Evolutionary conservation across 495 filamentous ascomycete species (phyloP).

Genomic region (Neurospora sp.): DNA sequence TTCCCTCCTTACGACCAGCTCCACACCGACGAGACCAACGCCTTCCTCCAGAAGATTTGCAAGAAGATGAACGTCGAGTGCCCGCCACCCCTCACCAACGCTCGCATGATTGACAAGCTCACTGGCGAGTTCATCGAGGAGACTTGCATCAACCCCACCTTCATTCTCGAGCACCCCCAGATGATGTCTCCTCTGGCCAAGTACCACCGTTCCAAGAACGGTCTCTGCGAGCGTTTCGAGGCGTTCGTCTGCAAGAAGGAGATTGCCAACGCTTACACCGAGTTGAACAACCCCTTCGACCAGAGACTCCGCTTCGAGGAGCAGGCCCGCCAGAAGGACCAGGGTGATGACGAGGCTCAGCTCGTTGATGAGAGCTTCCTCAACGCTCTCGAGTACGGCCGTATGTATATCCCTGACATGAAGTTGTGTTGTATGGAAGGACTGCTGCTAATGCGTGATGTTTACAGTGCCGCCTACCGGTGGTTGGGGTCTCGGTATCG

Average conservation of each 20-base stretch:
- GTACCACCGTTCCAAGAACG: constrained; percentile 70
- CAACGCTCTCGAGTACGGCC: constrained; percentile 56
- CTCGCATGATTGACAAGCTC: constrained; percentile 96
- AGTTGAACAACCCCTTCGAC: constrained; percentile 95
- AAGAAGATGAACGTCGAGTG: constrained; percentile 89
- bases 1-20: constrained; percentile 86
- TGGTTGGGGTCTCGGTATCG: constrained; percentile 96
- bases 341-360: constrained; percentile 96
- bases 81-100: constrained; percentile 80
- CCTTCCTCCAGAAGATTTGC: constrained; percentile 73
- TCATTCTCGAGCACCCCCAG: constrained; percentile 81
- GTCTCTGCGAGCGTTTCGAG: constrained; percentile 94
- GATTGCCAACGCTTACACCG: constrained; percentile 92
- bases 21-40: constrained; percentile 77
- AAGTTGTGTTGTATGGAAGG: neutral
- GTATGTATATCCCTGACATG: constrained; percentile 1
- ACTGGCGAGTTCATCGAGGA: constrained; percentile 94
- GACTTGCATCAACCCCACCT: constrained; percentile 89
- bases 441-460: neutral
- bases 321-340: constrained; percentile 89
- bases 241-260: constrained; percentile 97
- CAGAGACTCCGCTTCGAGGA: constrained; percentile 92
- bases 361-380: constrained; percentile 92
- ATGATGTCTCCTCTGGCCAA: constrained; percentile 98
- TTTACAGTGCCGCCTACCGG: constrained; percentile 73